Percentiles rank a stretch among this genome's conserved stretches.
phyloP scores from a whole-genome alignment of 2,329 filamentous ascomycete genomes.

The Botrytis squamosa region DNA sequence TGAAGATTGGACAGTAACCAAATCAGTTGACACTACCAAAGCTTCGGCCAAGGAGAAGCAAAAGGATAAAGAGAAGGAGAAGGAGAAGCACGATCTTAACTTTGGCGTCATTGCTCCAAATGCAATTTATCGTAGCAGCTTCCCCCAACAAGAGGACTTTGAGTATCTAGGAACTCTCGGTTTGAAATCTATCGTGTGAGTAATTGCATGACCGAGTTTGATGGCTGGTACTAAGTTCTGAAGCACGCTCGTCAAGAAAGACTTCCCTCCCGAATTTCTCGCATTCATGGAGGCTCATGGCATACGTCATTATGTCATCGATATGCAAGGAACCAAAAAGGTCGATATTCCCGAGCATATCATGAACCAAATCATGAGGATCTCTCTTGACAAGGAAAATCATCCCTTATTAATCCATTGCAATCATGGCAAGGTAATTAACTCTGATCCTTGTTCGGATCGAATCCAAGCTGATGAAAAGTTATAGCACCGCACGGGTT shows the following conservation, averaged over 20 bases:
- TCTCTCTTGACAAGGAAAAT: conserved; percentile 70
- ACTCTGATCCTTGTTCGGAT: not conserved
- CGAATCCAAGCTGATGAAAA: conserved; percentile 23
- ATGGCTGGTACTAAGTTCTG: conserved; percentile 24
- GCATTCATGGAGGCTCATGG: conserved; percentile 63
- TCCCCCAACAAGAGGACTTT: conserved; percentile 70
- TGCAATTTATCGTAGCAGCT: conserved; percentile 74
- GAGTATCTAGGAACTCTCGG: conserved; percentile 64
- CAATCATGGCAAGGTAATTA: conserved; percentile 75
- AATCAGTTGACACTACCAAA: conserved; percentile 25
- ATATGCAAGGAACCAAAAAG: conserved; percentile 88
- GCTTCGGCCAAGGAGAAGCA: conserved; percentile 22
- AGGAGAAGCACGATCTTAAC: conserved; percentile 56
- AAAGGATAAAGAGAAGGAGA: not conserved
- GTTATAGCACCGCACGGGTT: conserved; percentile 77
- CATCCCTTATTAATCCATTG: conserved; percentile 86
- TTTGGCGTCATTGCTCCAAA: conserved; percentile 73
- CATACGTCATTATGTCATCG: conserved; percentile 72
- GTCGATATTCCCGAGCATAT: conserved; percentile 63
- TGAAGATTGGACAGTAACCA: conserved; percentile 23
- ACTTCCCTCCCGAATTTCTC: conserved; percentile 52
- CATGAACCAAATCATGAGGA: conserved; percentile 68
- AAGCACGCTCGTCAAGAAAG: conserved; percentile 64
- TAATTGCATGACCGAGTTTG: conserved; percentile 22
- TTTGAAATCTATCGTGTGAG: conserved; percentile 78